Evolutionary conservation across 106 monocot species (phyloP).

Genomic region (Xerophyta viscosa): DNA sequence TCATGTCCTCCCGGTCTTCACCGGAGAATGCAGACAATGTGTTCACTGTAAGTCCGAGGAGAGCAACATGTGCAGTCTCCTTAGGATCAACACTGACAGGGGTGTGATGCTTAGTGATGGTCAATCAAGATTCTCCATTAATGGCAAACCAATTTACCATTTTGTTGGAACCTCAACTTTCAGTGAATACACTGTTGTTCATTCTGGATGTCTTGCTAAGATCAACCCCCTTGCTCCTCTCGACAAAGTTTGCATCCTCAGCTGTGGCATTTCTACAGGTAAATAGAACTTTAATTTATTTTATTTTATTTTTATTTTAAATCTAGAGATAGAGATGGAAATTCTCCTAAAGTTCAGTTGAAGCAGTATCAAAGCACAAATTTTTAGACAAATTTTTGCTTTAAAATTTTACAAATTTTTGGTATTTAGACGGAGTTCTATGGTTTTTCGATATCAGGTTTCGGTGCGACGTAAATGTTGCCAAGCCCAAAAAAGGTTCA

Average conservation of each 20-base stretch:
- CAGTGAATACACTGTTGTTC: constrained; percentile 11
- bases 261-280: constrained; percentile 11
- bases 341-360: too few relatives aligned
- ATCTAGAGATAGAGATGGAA: too few relatives aligned
- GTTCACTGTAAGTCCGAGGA: constrained; percentile 11
- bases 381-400: too few relatives aligned
- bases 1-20: constrained; percentile 12
- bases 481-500: constrained; percentile 7
- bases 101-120: constrained; percentile 8
- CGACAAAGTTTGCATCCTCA: constrained; percentile 7
- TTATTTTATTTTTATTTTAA: too few relatives aligned
- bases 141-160: constrained; percentile 7
- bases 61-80: constrained; percentile 9
- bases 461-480: constrained; percentile 11
- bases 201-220: constrained; percentile 6
- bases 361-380: too few relatives aligned
- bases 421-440: too few relatives aligned
- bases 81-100: constrained; percentile 14
- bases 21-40: constrained; percentile 11
- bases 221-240: constrained; percentile 9
- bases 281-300: too few relatives aligned
- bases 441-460: too few relatives aligned
- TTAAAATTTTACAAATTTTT: not conserved
- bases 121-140: constrained; percentile 6
- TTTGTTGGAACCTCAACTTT: constrained; percentile 13